A percentile compares a stretch with the other conserved stretches of the same genome.
Evolutionary conservation across 352 stramenopile species (phyloP).

Genomic region (Phytophthora crassamura): DNA sequence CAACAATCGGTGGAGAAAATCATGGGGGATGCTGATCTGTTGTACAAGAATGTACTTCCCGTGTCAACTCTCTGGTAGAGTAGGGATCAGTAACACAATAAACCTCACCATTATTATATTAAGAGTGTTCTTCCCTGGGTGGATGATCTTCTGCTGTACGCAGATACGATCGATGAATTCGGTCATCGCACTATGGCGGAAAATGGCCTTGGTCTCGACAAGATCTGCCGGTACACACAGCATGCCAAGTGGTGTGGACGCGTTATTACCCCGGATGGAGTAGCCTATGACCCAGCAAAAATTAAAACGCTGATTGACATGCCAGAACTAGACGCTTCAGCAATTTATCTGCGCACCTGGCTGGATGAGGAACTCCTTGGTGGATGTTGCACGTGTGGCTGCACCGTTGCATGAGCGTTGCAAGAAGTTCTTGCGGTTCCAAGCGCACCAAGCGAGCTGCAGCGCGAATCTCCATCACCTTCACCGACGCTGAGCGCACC

Average conservation of each 20-base stretch:
- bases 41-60: conserved; percentile 14
- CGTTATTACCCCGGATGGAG: conserved; percentile 2
- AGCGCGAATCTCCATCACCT: background rate
- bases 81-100: too few species aligned
- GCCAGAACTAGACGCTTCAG: background rate
- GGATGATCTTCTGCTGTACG: conserved; percentile 6
- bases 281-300: conserved; percentile 1
- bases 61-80: too few species aligned
- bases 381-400: conserved; percentile 12
- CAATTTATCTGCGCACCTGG: conserved; percentile 11
- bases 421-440: background rate
- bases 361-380: conserved; percentile 9
- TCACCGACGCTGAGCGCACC: background rate
- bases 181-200: conserved; percentile 8
- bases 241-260: conserved; percentile 9
- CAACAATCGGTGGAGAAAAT: conserved; percentile 13
- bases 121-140: conserved; percentile 12
- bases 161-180: conserved; percentile 9
- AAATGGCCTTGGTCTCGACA: conserved; percentile 2
- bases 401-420: conserved; percentile 3
- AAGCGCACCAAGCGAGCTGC: conserved; percentile 2
- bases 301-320: conserved; percentile 14
- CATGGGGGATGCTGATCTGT: background rate
- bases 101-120: too few species aligned
- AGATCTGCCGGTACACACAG: conserved; percentile 5